A percentile compares a stretch with the other conserved stretches of the same genome.
These are phyloP conservation scores for Sphagnum magellanicum DNA, from an alignment of 228 moss, liverwort and hornwort species.

Conservation along the genomic window DNA sequence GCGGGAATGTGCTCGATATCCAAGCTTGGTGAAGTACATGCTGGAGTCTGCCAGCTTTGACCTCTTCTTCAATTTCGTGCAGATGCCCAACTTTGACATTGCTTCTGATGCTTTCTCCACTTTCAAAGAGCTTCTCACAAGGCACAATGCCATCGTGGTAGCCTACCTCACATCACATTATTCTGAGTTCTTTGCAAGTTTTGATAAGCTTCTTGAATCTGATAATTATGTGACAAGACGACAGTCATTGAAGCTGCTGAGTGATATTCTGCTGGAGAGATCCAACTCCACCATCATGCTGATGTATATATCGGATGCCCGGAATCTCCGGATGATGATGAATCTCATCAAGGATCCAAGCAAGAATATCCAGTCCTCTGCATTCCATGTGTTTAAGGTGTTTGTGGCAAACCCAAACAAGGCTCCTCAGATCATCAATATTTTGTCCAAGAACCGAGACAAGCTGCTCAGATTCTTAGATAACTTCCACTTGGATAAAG, in stretches of 20 bases:
- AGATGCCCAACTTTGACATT: slow-evolving; percentile 90
- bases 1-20: slow-evolving; percentile 78
- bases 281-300: slow-evolving; percentile 93
- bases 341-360: slow-evolving; percentile 91
- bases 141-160: slow-evolving; percentile 71
- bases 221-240: slow-evolving; percentile 86
- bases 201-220: slow-evolving; percentile 85
- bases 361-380: slow-evolving; percentile 93
- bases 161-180: slow-evolving; percentile 77
- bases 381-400: slow-evolving; percentile 97
- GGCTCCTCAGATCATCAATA: slow-evolving; percentile 80
- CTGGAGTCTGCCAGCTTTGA: slow-evolving; percentile 93
- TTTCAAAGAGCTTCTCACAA: slow-evolving; percentile 93
- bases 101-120: slow-evolving; percentile 97
- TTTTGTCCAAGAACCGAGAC: slow-evolving; percentile 90
- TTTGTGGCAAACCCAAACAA: slow-evolving; percentile 98
- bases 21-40: slow-evolving; percentile 80
- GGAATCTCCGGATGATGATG: slow-evolving; percentile 97
- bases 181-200: slow-evolving; percentile 54
- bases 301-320: slow-evolving; percentile 93
- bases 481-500: slow-evolving; percentile 93
- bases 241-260: slow-evolving; percentile 85
- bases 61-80: slow-evolving; percentile 96
- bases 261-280: slow-evolving; percentile 88
- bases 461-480: slow-evolving; percentile 75